A percentile compares a stretch with the other conserved stretches of the same genome.
Evolutionary conservation across 2,329 filamentous ascomycete genomes (phyloP).

Genomic region (Colletotrichum eleusines): DNA sequence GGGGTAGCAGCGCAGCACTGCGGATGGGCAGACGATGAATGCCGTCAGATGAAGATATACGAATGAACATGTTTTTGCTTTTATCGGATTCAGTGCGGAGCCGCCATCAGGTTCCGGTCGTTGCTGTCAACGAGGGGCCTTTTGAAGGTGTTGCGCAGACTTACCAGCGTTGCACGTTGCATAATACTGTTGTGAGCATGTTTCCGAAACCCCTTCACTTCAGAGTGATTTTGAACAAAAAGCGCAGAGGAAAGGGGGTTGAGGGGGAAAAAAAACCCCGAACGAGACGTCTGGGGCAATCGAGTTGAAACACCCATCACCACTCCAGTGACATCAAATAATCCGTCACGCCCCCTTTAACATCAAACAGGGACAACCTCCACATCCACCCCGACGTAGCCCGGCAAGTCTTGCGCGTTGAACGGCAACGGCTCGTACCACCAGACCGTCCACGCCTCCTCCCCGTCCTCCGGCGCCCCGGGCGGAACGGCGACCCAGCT

Average conservation of each 20-base stretch:
- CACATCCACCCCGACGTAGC: not conserved
- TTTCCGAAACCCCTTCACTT: not conserved
- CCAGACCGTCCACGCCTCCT: not conserved
- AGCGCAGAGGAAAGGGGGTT: not conserved
- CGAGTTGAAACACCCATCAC: not conserved
- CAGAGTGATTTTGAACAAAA: not conserved
- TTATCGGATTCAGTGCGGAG: not conserved
- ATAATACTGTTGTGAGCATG: not conserved
- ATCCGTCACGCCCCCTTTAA: not conserved
- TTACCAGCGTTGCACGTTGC: not conserved
- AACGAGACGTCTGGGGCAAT: not conserved
- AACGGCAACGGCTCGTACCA: slow-evolving; percentile 7
- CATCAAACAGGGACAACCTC: not conserved
- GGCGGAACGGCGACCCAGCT: slow-evolving; percentile 4
- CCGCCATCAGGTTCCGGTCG: not conserved
- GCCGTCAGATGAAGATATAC: not conserved
- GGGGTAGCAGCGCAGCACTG: not conserved
- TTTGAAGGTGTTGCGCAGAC: not conserved
- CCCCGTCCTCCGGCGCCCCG: not conserved
- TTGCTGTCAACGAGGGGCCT: not conserved
- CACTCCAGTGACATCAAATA: not conserved
- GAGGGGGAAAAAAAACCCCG: not conserved
- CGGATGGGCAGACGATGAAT: not conserved
- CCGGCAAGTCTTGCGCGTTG: slow-evolving; percentile 2
- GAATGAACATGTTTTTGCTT: not conserved